Percentiles rank a stretch among this genome's conserved stretches.
These are phyloP conservation scores for Chionographis japonica DNA, from an alignment of 106 monocot genomes.

Conservation along the genomic window DNA sequence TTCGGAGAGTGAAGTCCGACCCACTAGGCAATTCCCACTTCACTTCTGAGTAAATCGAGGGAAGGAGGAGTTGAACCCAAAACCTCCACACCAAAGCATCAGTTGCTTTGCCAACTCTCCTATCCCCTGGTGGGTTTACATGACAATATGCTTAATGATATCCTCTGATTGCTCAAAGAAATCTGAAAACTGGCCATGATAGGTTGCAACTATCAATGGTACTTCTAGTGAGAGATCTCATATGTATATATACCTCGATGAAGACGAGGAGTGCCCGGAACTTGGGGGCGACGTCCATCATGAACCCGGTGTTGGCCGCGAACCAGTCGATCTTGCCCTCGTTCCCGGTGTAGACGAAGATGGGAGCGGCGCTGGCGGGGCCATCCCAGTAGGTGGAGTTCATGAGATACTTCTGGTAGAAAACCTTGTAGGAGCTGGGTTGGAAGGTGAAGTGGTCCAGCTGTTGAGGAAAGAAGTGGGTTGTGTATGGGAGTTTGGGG, in stretches of 20 bases:
- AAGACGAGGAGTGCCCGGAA: constrained; percentile 79
- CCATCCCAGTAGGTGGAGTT: constrained; percentile 69
- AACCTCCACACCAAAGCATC: not conserved
- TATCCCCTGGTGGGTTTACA: too few relatives aligned
- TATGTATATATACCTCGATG: constrained; percentile 60
- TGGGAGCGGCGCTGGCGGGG: constrained; percentile 43
- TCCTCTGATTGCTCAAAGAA: too few relatives aligned
- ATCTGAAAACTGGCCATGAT: too few relatives aligned
- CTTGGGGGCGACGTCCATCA: constrained; percentile 78
- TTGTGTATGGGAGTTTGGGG: constrained; percentile 28
- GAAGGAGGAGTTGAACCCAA: not conserved
- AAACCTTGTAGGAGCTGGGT: constrained; percentile 38
- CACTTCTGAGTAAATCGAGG: too few relatives aligned
- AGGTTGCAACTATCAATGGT: too few relatives aligned
- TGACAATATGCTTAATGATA: too few relatives aligned
- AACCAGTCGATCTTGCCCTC: constrained; percentile 92
- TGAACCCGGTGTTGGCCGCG: constrained; percentile 80
- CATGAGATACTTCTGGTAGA: constrained; percentile 86
- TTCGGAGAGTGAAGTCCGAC: too few relatives aligned
- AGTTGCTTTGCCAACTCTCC: too few relatives aligned
- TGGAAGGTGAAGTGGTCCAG: constrained; percentile 91
- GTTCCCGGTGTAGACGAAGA: constrained; percentile 97
- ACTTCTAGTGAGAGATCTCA: not conserved
- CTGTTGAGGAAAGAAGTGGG: constrained; percentile 79
- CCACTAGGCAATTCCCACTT: too few relatives aligned